Conservation (phyloP, 2,329 filamentous ascomycete species). For the Albophoma yamanashiensis region DNA sequence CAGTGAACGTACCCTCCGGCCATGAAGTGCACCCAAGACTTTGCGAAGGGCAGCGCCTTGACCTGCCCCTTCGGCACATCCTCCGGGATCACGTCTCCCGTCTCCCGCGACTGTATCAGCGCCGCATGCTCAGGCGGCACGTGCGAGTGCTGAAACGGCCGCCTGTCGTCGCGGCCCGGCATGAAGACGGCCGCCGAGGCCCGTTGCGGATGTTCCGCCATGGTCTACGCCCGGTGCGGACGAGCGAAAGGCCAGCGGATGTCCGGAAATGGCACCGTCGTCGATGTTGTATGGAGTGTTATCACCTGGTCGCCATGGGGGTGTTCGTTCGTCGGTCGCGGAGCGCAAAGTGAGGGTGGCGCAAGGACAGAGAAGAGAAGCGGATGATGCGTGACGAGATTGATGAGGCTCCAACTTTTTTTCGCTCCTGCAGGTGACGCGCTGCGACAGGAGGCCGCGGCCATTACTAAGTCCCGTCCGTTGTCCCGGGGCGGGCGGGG, state of each 20-base stretch:
- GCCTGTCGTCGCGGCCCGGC: slow-evolving; percentile 18
- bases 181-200: slow-evolving; percentile 11
- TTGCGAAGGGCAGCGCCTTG: slow-evolving; percentile 44
- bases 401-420: slow-evolving; percentile 4
- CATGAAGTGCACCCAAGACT: slow-evolving; percentile 86
- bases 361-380: neutral
- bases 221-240: slow-evolving; percentile 6
- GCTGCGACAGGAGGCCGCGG: neutral
- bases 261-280: neutral
- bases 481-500: neutral
- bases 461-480: neutral
- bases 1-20: slow-evolving; percentile 64
- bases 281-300: neutral
- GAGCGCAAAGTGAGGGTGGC: neutral
- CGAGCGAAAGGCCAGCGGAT: neutral
- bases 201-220: slow-evolving; percentile 19
- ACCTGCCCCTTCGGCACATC: slow-evolving; percentile 21
- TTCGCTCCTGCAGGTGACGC: neutral
- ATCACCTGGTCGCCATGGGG: neutral
- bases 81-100: slow-evolving; percentile 42
- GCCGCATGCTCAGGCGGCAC: slow-evolving; percentile 23
- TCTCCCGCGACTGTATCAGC: slow-evolving; percentile 50
- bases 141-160: slow-evolving; percentile 17
- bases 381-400: neutral
- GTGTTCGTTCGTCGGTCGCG: neutral